phyloP scores from a whole-genome alignment of 148 eudicot genomes.

The Salicornia ramosissima region DNA sequence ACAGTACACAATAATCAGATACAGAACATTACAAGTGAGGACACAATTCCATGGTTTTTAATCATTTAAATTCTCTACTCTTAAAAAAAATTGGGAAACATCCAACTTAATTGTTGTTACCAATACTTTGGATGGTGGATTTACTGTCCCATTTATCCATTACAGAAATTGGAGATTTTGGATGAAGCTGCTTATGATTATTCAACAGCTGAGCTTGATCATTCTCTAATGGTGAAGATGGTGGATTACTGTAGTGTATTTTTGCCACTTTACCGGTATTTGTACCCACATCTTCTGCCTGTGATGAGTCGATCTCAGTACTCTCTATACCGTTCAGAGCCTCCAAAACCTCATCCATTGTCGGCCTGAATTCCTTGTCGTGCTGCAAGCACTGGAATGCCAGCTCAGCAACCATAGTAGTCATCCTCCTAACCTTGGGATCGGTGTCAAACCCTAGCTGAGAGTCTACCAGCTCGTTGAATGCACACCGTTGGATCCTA shows the following conservation, averaged over 20 bases:
- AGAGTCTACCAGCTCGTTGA: conserved; percentile 52
- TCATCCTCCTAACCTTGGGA: conserved; percentile 42
- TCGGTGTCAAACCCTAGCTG: conserved; percentile 46
- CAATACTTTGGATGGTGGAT: conserved; percentile 38
- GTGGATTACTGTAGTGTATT: not conserved
- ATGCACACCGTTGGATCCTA: conserved; percentile 49
- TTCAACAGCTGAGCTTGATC: conserved; percentile 35
- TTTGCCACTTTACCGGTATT: not conserved
- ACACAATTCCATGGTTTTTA: conserved; percentile 8
- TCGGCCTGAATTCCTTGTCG: conserved; percentile 60
- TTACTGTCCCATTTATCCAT: conserved; percentile 45
- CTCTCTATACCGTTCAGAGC: conserved; percentile 32
- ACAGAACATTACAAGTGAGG: not conserved
- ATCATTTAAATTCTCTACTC: not conserved
- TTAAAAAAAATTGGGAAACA: not conserved
- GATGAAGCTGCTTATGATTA: conserved; percentile 2
- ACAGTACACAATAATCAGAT: conserved; percentile 17
- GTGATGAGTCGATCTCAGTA: conserved; percentile 27
- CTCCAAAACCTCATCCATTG: conserved; percentile 56
- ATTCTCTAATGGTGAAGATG: conserved; percentile 17
- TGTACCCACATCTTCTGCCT: conserved; percentile 11
- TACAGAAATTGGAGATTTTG: conserved; percentile 44
- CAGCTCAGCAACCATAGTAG: conserved; percentile 55
- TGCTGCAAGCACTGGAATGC: conserved; percentile 66
- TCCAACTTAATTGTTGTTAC: conserved; percentile 25